Base-by-base conservation (phyloP, 768 basidiomycete genomes). In the Calocybe cyanea region DNA sequence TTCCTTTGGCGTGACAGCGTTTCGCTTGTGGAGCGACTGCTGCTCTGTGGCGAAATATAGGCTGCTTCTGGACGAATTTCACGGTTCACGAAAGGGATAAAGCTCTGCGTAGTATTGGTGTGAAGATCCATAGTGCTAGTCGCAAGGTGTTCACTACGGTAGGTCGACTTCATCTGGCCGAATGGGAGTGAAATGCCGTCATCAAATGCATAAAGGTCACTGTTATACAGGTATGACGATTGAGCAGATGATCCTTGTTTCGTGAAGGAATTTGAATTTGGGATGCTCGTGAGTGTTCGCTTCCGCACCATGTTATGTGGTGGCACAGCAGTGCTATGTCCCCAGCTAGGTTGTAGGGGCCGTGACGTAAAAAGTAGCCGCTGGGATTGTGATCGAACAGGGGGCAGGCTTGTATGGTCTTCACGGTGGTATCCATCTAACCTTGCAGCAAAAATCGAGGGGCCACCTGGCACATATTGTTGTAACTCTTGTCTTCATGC, bases 21-120 rank as follows among this genome's bases (percentile, higher is more conserved):
- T 28, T 41, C 15, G 19, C 24, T 2, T 14, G 38, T 7, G 30
- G 33, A 25, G n/a, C 14, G 19, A 21, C 43, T 28, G 25, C 5
- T 43, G 33, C 33, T 46, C 34, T 33, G 24, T 5, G 24, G n/a
- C 2, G 18, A 17, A 11, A 50, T 56, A 38, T 40, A 55, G 14
- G 52, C 55, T 6, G 56, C 54, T n/a, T n/a, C n/a, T 18, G 50
- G 43, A 17, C 53, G 50, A 38, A 56, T 50, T 8, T 52, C 43
- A 25, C 30, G 46, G 40, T 54, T 53, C n/a, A 57, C 45, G 39
- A 43, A 53, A 33, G 57, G 43, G 17, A 50, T 30, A n/a, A 48
- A 32, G 28, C 46, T 38, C 20, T 24, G 34, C n/a, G 45, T 10
- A 0, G 41, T 25, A 5, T 45, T 39, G 19, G 41, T 36, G 43